A percentile compares a stretch with the other conserved stretches of the same genome.
These are phyloP conservation scores for Diaporthe vaccinii DNA, from an alignment of 2,329 filamentous ascomycete genomes.

Conservation along the genomic window DNA sequence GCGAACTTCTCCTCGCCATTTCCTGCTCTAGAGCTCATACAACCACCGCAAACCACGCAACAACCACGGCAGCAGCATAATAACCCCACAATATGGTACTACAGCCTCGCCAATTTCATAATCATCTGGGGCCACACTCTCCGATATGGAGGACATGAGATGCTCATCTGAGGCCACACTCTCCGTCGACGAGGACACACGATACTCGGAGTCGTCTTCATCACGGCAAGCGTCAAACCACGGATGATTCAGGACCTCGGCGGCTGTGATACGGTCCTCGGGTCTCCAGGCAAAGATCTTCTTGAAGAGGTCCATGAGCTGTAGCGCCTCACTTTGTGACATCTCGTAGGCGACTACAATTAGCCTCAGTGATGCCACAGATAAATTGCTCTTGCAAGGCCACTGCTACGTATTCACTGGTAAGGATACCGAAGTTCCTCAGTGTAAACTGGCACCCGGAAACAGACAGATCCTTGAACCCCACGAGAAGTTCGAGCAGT, in stretches of 20 bases:
- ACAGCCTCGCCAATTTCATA: background rate
- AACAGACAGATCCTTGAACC: background rate
- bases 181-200: background rate
- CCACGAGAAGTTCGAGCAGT: background rate
- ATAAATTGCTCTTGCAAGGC: background rate
- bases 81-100: background rate
- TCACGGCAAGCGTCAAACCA: background rate
- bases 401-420: background rate
- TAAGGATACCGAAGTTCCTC: background rate
- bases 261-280: background rate
- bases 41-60: background rate
- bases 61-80: background rate
- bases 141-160: background rate
- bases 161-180: background rate
- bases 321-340: background rate
- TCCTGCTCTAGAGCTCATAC: background rate
- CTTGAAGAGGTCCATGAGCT: conserved; percentile 4
- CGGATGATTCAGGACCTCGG: background rate
- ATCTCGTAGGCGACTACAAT: background rate
- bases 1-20: background rate
- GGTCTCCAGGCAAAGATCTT: conserved; percentile 5
- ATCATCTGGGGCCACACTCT: background rate
- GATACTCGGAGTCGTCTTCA: background rate
- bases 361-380: background rate
- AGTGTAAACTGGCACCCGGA: background rate